phyloP scores from a whole-genome alignment of 2,329 filamentous ascomycete genomes.

The Aureobasidium sp. region DNA sequence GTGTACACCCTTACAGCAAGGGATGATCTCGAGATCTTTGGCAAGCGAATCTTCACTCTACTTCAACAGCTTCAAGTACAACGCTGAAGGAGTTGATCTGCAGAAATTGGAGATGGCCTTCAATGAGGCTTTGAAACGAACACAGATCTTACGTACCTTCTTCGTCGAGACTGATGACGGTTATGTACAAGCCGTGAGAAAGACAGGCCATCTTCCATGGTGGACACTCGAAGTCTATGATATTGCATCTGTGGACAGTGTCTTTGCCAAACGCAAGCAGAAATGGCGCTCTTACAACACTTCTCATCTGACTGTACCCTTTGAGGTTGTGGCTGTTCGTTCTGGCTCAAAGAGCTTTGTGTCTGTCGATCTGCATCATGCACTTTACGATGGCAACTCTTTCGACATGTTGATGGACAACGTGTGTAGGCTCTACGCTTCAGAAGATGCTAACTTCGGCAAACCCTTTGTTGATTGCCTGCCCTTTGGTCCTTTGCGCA shows the following conservation, averaged over 20 bases:
- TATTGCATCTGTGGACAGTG: conserved; percentile 27
- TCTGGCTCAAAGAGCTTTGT: conserved; percentile 37
- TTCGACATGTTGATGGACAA: conserved; percentile 59
- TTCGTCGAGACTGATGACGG: conserved; percentile 71
- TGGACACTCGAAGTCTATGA: conserved; percentile 39
- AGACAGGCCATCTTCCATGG: conserved; percentile 17
- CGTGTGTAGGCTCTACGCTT: conserved; percentile 49
- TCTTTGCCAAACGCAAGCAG: conserved; percentile 33
- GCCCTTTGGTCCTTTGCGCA: conserved; percentile 59
- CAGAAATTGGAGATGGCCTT: conserved; percentile 52
- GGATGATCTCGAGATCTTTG: conserved; percentile 68
- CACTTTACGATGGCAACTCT: conserved; percentile 77
- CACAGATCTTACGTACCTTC: conserved; percentile 63
- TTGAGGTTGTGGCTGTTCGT: conserved; percentile 44
- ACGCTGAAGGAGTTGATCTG: conserved; percentile 44
- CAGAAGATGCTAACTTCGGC: conserved; percentile 25
- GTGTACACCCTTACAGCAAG: conserved; percentile 79
- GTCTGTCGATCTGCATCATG: conserved; percentile 71
- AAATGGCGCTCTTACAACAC: conserved; percentile 52
- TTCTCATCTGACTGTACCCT: conserved; percentile 43
- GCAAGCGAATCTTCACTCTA: conserved; percentile 56
- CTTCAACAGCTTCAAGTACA: conserved; percentile 67
- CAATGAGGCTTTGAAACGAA: conserved; percentile 42
- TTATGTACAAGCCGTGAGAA: conserved; percentile 63
- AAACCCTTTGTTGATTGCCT: conserved; percentile 62